Conservation (phyloP, 2,329 filamentous ascomycete genomes). For the Orbilia javanica region DNA sequence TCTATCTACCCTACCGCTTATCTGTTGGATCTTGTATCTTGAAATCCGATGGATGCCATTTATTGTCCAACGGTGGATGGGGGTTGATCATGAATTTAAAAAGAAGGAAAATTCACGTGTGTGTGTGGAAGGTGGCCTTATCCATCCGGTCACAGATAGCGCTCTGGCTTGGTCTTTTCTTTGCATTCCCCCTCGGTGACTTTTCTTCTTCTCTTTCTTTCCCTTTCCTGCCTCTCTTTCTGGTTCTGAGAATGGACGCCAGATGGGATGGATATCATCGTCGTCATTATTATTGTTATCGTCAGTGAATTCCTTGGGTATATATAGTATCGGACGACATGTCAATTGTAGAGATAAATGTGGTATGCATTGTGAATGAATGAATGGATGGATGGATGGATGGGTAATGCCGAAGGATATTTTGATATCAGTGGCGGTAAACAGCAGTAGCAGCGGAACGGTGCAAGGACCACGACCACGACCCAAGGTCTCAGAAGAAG, state of each 20-base stretch:
- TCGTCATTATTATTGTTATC: no score
- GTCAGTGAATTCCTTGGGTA: no score
- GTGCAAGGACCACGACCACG: background rate
- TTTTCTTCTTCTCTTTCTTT: no score
- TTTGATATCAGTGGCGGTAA: background rate
- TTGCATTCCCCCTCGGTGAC: no score
- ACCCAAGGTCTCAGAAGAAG: constrained; percentile 19
- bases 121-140: constrained; percentile 21
- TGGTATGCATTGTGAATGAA: no score
- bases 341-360: background rate
- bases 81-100: no score
- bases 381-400: background rate
- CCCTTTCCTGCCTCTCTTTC: background rate
- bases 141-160: constrained; percentile 17
- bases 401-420: background rate
- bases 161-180: background rate
- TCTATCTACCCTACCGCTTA: no score
- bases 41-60: no score
- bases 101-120: constrained; percentile 3
- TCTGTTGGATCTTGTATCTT: background rate
- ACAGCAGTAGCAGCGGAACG: no score
- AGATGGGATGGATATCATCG: no score
- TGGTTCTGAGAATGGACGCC: background rate
- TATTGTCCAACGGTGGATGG: no score
- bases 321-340: no score